These are phyloP conservation scores for Filobasidium floriforme DNA, from an alignment of 768 basidiomycete species.

Conservation along the genomic window DNA sequence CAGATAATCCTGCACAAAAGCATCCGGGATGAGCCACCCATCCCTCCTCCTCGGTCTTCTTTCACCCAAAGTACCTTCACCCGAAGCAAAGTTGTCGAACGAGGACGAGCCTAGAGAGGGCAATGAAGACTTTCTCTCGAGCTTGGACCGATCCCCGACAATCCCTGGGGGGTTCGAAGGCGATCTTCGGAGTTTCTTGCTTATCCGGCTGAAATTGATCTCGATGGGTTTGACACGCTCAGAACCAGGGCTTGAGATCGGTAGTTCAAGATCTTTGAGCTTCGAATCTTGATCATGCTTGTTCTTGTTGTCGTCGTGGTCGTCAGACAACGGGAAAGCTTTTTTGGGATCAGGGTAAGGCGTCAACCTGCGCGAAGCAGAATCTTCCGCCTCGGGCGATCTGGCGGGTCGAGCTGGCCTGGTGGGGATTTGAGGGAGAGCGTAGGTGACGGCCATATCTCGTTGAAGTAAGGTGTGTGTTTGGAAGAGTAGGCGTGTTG, in stretches of 20 bases:
- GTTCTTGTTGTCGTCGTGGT: background rate
- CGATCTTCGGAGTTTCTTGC: background rate
- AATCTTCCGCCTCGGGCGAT: background rate
- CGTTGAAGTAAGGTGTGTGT: too few species aligned
- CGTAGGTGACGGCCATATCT: too few species aligned
- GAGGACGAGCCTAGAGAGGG: background rate
- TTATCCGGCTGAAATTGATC: background rate
- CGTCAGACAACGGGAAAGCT: background rate
- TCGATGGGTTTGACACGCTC: background rate
- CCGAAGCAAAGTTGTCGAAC: background rate
- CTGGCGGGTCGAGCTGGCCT: too few species aligned
- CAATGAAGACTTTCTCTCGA: background rate
- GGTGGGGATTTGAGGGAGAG: too few species aligned
- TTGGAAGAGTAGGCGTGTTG: too few species aligned
- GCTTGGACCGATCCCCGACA: background rate
- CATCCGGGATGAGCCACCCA: background rate
- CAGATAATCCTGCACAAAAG: background rate
- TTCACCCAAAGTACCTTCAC: background rate
- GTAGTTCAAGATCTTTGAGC: too few species aligned
- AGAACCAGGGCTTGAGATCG: too few species aligned
- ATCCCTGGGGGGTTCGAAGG: background rate
- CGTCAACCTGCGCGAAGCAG: conserved; percentile 4
- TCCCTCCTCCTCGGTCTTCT: background rate
- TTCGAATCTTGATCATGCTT: background rate
- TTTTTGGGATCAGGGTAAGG: background rate